Percentiles rank a stretch among this genome's conserved stretches.
phyloP scores from a whole-genome alignment of 2,329 filamentous ascomycete genomes.

The Diatrype stigma region DNA sequence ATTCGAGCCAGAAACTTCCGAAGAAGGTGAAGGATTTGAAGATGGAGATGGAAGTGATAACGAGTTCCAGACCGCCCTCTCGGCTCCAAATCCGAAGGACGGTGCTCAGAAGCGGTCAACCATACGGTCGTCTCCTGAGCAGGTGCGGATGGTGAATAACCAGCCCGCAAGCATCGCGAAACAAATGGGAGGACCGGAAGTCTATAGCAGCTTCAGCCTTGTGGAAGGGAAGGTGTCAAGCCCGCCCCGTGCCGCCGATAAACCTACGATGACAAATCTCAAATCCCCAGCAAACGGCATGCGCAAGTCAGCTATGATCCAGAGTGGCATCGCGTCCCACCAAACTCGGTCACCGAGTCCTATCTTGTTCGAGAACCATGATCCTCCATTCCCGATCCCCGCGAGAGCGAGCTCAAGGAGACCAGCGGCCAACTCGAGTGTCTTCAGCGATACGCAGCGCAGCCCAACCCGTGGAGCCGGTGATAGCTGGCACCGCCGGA shows the following conservation, averaged over 20 bases:
- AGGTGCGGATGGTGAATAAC: constrained; percentile 14
- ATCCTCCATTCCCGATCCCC: constrained; percentile 90
- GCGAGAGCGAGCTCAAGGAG: constrained; percentile 82
- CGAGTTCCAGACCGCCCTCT: constrained; percentile 63
- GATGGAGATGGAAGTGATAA: constrained; percentile 61
- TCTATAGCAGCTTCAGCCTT: constrained; percentile 40
- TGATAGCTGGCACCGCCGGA: constrained; percentile 53
- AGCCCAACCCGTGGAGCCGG: constrained; percentile 62
- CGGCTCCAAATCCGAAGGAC: constrained; percentile 54
- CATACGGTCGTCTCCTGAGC: constrained; percentile 41
- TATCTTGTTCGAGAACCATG: constrained; percentile 53
- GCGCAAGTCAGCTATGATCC: constrained; percentile 74
- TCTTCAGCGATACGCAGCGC: constrained; percentile 65
- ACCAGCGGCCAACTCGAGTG: constrained; percentile 61
- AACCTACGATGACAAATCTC: constrained; percentile 31
- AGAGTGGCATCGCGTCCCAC: constrained; percentile 71
- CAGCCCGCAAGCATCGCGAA: constrained; percentile 30
- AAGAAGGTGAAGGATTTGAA: constrained; percentile 59
- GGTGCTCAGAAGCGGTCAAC: constrained; percentile 40
- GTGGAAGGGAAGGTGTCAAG: constrained; percentile 9
- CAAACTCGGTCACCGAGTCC: constrained; percentile 61
- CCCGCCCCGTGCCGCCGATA: constrained; percentile 23
- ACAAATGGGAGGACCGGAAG: constrained; percentile 35
- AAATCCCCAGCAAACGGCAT: constrained; percentile 57
- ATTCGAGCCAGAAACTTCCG: constrained; percentile 69